Evolutionary conservation across 768 basidiomycete genomes (phyloP), one percentile per base, ranked within the genome.

Genomic region (Xanthoconium stramineum): DNA sequence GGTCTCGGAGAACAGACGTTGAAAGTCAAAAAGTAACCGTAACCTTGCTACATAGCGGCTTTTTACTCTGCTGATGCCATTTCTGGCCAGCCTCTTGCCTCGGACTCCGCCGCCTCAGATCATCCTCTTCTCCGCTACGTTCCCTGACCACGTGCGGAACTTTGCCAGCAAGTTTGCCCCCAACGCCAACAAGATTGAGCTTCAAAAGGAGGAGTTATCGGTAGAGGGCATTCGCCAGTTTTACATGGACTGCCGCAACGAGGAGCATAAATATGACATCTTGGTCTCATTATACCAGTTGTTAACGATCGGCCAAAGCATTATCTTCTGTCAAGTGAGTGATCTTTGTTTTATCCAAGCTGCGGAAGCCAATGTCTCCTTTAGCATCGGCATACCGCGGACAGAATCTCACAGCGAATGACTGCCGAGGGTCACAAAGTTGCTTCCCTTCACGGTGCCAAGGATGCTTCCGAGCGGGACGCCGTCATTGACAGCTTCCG

Each of bases 61-160:
- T 47, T 44, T 20, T n/a, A 17, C 36, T 19, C 20, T 38, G 32
- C 60, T 73, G 47, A 73, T 43, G 1, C n/a, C 20, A 30, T 32
- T 12, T 38, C 8, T 33, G 20, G 3, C 36, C 13, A 89, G 88
- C 68, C 76, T 84, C 71, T 79, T 88, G 28, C 83, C 83, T 20
- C 78, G 79, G 17, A 47, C 73, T 30, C 76, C 74, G 57, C 76
- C 82, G 24, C 76, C 83, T 24, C 97, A 98, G 69, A 94, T 94
- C 61, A 86, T 98, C 56, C 86, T 98, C 50, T 99, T 99, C 79
- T 98, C 96, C 1, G 97, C 97, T 30, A 99, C 97, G 6, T 99
- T 98, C 81, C 91, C 94, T 20, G 93, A 96, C 67, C 82, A 89
- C 58, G 96, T 98, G 59, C 89, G 94, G 49, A 74, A 73, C n/a